Conservation (phyloP, 495 filamentous ascomycete species). For the Aspergillus baeticus region DNA sequence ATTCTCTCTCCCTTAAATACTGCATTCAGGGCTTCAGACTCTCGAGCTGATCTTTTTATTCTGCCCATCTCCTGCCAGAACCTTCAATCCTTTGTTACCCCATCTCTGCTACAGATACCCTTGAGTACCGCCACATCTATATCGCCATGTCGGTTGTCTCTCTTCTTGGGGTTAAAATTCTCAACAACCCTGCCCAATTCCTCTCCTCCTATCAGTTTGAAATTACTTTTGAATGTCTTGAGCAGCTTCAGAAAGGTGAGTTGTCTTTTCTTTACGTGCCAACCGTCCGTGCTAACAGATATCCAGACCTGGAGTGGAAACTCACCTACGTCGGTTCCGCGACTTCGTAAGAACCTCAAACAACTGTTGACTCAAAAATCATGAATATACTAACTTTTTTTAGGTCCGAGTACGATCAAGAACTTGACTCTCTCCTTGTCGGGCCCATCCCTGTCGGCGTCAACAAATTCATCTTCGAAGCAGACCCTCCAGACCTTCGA, state of each 20-base stretch:
- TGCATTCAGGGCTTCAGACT: slow-evolving; percentile 2
- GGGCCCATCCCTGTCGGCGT: slow-evolving; percentile 94
- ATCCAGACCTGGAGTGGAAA: slow-evolving; percentile 97
- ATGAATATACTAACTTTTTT: slow-evolving; percentile 19
- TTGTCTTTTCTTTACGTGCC: background rate
- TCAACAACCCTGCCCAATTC: slow-evolving; percentile 95
- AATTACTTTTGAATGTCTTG: slow-evolving; percentile 97
- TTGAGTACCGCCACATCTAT: slow-evolving; percentile 5
- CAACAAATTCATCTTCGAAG: slow-evolving; percentile 98
- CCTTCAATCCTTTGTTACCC: background rate
- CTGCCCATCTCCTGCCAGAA: background rate
- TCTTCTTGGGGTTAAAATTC: slow-evolving; percentile 87
- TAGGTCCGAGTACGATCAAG: slow-evolving; percentile 94
- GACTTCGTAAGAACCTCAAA: slow-evolving; percentile 67
- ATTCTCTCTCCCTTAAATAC: slow-evolving; percentile 10
- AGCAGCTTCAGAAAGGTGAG: slow-evolving; percentile 85
- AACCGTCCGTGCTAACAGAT: background rate
- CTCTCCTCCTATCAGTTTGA: slow-evolving; percentile 89
- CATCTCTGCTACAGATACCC: background rate
- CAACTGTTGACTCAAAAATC: background rate
- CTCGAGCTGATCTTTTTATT: slow-evolving; percentile 4
- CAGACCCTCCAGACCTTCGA: slow-evolving; percentile 82
- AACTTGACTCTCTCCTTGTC: slow-evolving; percentile 93
- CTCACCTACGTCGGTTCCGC: slow-evolving; percentile 98
- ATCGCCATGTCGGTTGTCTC: slow-evolving; percentile 92